A percentile compares a stretch with the other conserved stretches of the same genome.
Conservation (phyloP, 2,329 filamentous ascomycete species). For the Aspergillus chevalieri region DNA sequence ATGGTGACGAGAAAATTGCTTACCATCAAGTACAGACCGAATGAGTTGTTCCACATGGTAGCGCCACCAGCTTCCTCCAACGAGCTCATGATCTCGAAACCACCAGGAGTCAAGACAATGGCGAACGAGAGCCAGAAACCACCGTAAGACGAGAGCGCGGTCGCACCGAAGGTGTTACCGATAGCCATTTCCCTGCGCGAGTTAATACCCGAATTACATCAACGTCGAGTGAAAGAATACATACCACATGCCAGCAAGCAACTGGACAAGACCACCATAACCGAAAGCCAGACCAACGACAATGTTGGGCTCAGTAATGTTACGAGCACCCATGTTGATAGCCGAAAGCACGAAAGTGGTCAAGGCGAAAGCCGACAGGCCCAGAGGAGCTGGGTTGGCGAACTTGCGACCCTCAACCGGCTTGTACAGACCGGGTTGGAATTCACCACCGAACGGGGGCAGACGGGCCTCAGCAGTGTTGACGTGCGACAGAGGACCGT, state of each 20-base stretch:
- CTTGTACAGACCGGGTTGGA: conserved; percentile 65
- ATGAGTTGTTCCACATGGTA: conserved; percentile 51
- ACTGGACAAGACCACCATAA: conserved; percentile 72
- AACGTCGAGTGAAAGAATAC: conserved; percentile 13
- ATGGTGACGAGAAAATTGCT: neutral
- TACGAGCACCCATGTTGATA: conserved; percentile 63
- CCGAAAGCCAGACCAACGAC: conserved; percentile 64
- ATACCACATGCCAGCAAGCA: conserved; percentile 81
- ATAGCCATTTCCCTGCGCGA: conserved; percentile 68
- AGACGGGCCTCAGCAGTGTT: conserved; percentile 43
- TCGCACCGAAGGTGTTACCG: conserved; percentile 83
- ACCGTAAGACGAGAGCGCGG: conserved; percentile 72
- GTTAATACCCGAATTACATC: neutral
- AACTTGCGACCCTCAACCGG: conserved; percentile 62
- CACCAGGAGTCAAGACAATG: conserved; percentile 63
- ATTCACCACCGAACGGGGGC: conserved; percentile 64
- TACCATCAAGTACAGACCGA: conserved; percentile 67
- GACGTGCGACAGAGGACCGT: conserved; percentile 47
- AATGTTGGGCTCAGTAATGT: conserved; percentile 57
- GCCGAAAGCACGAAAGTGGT: conserved; percentile 74
- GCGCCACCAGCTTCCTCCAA: conserved; percentile 29
- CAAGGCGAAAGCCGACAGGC: conserved; percentile 71
- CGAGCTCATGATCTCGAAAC: conserved; percentile 53
- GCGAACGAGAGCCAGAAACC: conserved; percentile 77
- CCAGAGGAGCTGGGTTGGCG: conserved; percentile 72